These are phyloP conservation scores for Rosa hybrid DNA, from an alignment of 331 rosid species.

Conservation along the genomic window DNA sequence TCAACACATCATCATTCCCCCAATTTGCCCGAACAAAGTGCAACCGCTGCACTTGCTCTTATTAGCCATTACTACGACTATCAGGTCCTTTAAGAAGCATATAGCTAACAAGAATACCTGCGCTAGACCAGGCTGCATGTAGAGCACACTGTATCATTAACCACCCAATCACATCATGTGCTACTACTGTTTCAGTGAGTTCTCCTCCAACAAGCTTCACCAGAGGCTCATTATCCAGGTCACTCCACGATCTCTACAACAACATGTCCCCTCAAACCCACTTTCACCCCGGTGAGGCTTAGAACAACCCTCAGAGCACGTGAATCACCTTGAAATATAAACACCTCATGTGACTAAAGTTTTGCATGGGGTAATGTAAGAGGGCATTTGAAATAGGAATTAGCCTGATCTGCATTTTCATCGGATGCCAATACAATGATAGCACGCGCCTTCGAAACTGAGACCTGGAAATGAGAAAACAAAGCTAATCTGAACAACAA, in stretches of 20 bases:
- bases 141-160: constrained; percentile 98
- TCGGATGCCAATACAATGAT: constrained; percentile 95
- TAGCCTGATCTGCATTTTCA: constrained; percentile 96
- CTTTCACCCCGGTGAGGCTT: constrained; percentile 92
- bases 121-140: constrained; percentile 88
- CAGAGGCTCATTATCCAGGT: constrained; percentile 93
- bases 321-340: constrained; percentile 80
- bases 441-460: constrained; percentile 98
- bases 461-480: constrained; percentile 56
- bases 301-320: constrained; percentile 98
- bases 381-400: constrained; percentile 12
- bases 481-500: background rate
- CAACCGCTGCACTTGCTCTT: too few species aligned
- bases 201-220: constrained; percentile 99
- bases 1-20: too few species aligned
- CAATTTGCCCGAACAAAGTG: too few species aligned
- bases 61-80: background rate
- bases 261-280: constrained; percentile 84
- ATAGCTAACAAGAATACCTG: constrained; percentile 54
- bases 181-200: constrained; percentile 96
- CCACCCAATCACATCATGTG: constrained; percentile 99
- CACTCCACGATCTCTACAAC: constrained; percentile 93
- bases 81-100: background rate
- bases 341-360: constrained; percentile 23
- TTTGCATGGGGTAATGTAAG: constrained; percentile 19